phyloP scores from a whole-genome alignment of 306 rosid genomes.

The Hylodesmum podocarpum region DNA sequence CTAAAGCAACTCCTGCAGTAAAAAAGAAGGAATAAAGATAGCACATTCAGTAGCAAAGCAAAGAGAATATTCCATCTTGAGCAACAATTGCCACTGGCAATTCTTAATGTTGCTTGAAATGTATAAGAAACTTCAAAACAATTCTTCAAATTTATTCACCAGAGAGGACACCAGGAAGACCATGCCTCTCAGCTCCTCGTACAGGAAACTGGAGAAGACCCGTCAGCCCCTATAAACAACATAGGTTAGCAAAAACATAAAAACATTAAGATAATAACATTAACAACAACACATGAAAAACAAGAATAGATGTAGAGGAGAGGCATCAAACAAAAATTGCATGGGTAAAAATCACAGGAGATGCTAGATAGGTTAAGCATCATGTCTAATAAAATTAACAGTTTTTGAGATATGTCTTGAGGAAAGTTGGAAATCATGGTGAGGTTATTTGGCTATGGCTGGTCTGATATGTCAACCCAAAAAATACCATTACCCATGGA shows the following conservation, averaged over 20 bases:
- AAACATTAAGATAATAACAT: neutral
- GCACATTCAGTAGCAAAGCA: slow-evolving; percentile 11
- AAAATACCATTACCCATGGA: no score
- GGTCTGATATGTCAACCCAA: no score
- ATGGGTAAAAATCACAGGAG: neutral
- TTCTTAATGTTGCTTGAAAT: slow-evolving; percentile 16
- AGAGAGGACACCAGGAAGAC: slow-evolving; percentile 94
- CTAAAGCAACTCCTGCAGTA: slow-evolving; percentile 80
- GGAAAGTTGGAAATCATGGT: no score
- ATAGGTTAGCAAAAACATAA: neutral
- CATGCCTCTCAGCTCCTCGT: slow-evolving; percentile 96
- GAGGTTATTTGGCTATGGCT: no score
- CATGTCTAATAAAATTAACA: no score
- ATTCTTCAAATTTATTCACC: slow-evolving; percentile 46
- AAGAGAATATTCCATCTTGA: neutral
- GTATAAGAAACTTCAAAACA: neutral
- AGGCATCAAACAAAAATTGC: neutral
- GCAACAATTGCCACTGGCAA: slow-evolving; percentile 1
- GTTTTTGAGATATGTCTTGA: no score
- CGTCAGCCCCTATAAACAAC: slow-evolving; percentile 79
- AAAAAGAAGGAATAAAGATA: slow-evolving; percentile 27
- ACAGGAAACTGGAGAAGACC: slow-evolving; percentile 96
- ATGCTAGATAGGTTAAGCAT: neutral
- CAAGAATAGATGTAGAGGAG: neutral
- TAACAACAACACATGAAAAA: neutral